Evolutionary conservation across 768 basidiomycete genomes (phyloP).

Genomic region (Boletus reticuloceps): DNA sequence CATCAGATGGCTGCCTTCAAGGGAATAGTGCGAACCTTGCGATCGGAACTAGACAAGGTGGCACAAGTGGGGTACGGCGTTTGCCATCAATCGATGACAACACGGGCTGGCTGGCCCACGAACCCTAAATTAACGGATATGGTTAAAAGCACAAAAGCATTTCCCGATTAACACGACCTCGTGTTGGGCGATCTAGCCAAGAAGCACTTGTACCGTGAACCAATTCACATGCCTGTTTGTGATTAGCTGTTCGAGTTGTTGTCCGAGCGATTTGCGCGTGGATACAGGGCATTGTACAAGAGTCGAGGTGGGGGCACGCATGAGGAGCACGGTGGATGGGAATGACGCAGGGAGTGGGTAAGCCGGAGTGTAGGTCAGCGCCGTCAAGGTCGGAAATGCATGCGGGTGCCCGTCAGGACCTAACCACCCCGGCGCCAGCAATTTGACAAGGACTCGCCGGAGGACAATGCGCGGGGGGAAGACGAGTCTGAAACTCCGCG

Average conservation of each 20-base stretch:
- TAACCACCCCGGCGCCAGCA: conserved; percentile 7
- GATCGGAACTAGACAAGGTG: conserved; percentile 8
- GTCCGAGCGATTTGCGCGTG: conserved; percentile 17
- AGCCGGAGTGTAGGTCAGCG: conserved; percentile 8
- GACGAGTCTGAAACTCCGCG: conserved; percentile 7
- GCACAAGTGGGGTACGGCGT: conserved; percentile 19
- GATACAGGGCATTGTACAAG: conserved; percentile 1
- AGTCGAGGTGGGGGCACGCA: conserved; percentile 2
- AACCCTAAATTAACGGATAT: conserved; percentile 34
- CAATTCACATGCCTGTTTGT: conserved; percentile 5
- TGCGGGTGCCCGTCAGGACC: conserved; percentile 8
- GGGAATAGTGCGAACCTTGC: conserved; percentile 13
- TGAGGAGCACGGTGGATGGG: conserved; percentile 7
- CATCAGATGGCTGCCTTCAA: conserved; percentile 17
- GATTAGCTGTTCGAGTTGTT: conserved; percentile 17
- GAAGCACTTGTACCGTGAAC: conserved; percentile 13
- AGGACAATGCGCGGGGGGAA: not conserved
- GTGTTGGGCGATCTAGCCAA: conserved; percentile 22
- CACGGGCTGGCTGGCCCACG: conserved; percentile 6
- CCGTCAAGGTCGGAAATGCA: conserved; percentile 25
- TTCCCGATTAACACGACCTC: conserved; percentile 27
- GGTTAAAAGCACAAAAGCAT: conserved; percentile 19
- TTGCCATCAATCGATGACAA: conserved; percentile 19
- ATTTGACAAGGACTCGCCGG: conserved; percentile 1
- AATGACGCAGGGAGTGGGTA: conserved; percentile 6